A percentile compares a stretch with the other conserved stretches of the same genome.
phyloP scores from a whole-genome alignment of 2,329 filamentous ascomycete genomes.

The Apiospora aurea region DNA sequence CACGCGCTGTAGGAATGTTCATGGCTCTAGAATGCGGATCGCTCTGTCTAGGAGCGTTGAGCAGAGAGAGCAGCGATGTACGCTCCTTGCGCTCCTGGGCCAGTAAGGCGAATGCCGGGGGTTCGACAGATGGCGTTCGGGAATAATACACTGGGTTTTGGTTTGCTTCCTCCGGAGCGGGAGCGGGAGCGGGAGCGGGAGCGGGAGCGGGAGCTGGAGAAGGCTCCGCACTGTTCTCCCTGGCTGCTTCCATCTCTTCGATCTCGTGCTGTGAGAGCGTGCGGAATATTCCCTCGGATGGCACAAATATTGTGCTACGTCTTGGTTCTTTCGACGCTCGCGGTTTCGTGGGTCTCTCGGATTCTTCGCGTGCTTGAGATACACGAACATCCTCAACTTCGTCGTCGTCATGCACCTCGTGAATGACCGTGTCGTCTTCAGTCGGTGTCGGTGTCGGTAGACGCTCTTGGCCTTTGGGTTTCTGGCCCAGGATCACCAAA shows the following conservation, averaged over 20 bases:
- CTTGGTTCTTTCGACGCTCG: constrained; percentile 48
- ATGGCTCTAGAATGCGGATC: constrained; percentile 45
- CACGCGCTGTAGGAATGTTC: constrained; percentile 53
- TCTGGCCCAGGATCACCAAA: constrained; percentile 50
- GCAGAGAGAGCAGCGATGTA: constrained; percentile 66
- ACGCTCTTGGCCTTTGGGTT: constrained; percentile 33
- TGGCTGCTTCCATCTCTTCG: constrained; percentile 48
- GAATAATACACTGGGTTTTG: constrained; percentile 50
- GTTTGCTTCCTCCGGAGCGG: constrained; percentile 35
- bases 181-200: too few species aligned
- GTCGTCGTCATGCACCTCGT: constrained; percentile 29
- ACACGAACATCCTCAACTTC: constrained; percentile 28
- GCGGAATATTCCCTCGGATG: constrained; percentile 68
- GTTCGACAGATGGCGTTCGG: constrained; percentile 68
- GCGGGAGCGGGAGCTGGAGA: constrained; percentile 30
- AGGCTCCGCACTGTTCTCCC: constrained; percentile 40
- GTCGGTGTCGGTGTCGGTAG: constrained; percentile 44
- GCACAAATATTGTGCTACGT: constrained; percentile 64
- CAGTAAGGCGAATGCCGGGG: constrained; percentile 63
- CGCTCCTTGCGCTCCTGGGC: constrained; percentile 51
- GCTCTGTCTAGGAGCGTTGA: constrained; percentile 60
- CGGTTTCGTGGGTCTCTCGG: constrained; percentile 42
- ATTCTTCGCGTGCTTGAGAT: background rate
- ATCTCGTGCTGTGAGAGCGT: constrained; percentile 64
- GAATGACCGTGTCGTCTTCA: constrained; percentile 30